phyloP scores from a whole-genome alignment of 139 green algal genomes.

The Chlamydomonas eustigma region DNA sequence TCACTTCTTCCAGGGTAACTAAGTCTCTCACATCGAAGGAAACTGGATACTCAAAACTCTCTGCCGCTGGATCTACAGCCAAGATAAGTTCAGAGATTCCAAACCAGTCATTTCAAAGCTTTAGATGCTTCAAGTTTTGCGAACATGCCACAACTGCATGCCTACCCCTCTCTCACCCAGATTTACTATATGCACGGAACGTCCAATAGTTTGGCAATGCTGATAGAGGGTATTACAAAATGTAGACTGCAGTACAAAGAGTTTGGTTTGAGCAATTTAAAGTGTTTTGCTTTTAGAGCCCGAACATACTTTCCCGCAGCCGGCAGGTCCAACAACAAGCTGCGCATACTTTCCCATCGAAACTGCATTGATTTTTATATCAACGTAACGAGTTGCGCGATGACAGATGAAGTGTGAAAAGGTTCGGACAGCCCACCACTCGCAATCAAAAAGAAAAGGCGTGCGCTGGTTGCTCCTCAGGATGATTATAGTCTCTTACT shows the following conservation, averaged over 20 bases:
- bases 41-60: slow-evolving; percentile 89
- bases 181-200: slow-evolving; percentile 88
- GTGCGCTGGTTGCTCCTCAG: too few relatives aligned
- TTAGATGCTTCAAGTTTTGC: neutral
- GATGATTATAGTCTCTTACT: too few relatives aligned
- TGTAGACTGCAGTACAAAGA: slow-evolving; percentile 74
- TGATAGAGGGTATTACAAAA: slow-evolving; percentile 88
- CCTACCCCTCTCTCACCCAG: slow-evolving; percentile 56
- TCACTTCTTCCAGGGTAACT: slow-evolving; percentile 89
- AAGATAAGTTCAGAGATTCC: too few relatives aligned
- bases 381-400: too few relatives aligned
- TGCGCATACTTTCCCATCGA: slow-evolving; percentile 83
- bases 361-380: too few relatives aligned
- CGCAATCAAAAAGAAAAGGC: too few relatives aligned
- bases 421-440: too few relatives aligned
- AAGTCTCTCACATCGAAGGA: slow-evolving; percentile 85
- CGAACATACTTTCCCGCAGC: slow-evolving; percentile 84
- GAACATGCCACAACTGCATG: slow-evolving; percentile 2
- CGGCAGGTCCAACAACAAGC: slow-evolving; percentile 95
- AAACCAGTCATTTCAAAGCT: too few relatives aligned
- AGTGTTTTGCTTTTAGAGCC: neutral
- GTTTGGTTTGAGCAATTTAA: neutral
- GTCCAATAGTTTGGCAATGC: slow-evolving; percentile 84
- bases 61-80: slow-evolving; percentile 90
- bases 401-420: too few relatives aligned